Evolutionary conservation across 1,284 basidiomycete genomes (phyloP), one percentile per base, ranked within the genome.

Genomic region (Golubevia pallescens): DNA sequence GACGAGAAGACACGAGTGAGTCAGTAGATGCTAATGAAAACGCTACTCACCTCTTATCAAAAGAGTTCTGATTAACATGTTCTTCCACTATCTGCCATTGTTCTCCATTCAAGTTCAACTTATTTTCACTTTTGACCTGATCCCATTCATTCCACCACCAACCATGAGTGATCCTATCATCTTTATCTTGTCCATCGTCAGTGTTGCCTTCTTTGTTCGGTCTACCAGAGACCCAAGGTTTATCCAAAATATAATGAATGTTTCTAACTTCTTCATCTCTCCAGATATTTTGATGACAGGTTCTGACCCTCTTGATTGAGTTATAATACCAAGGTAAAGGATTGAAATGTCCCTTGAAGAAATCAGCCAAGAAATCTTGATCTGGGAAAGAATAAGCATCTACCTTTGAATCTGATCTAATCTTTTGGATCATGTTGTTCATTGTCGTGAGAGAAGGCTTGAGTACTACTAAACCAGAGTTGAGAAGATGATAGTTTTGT

Each of bases 381-480:
- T 98, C 95, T 0, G 94, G 91, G 86, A 98, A 98, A 52, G 88
- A 88, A 87, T 92, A 95, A 0, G 88, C 88, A 3, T 90, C 76
- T 14, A 97, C 88, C 4, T 90, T 88, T 2, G 92, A 90, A 24
- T 91, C 91, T 1, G 90, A 92, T 63, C 88, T 83, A 61, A 97
- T 89, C 84, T 90, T 90, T 52, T 89, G 75, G 20, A 88, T 86
- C 67, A 96, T 88, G 14, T 80, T 78, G 2, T 84, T 68, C 60
- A 93, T 92, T 6, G 91, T 87, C 13, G 87, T 34, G 28, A 62
- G 48, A 1, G 86, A 86, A 0, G 95, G 96, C n/a, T 89, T 90
- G 55, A 97, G 88, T 52, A 98, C 90, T 61, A 98, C 93, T 2
- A 92, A 89, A 23, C 95, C 96, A 0, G 92, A 92, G 86, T 98